These are phyloP conservation scores for Claviceps capensis DNA, from an alignment of 2,329 filamentous ascomycete species.

Conservation along the genomic window DNA sequence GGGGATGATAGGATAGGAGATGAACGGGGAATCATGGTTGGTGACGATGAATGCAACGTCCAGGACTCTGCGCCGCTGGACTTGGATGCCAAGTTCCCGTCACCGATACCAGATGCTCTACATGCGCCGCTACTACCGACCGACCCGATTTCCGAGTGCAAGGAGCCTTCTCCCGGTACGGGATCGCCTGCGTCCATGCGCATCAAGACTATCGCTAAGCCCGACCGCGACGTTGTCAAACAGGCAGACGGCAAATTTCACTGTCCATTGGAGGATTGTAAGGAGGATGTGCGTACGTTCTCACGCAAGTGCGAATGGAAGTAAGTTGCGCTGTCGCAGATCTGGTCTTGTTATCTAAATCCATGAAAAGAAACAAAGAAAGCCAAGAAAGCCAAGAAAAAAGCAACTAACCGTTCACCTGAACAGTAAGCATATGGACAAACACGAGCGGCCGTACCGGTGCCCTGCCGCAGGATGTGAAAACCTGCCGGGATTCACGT, in stretches of 20 bases:
- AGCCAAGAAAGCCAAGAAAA: neutral
- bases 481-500: slow-evolving; percentile 88
- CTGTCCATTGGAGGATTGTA: slow-evolving; percentile 60
- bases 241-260: slow-evolving; percentile 63
- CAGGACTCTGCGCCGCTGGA: slow-evolving; percentile 27
- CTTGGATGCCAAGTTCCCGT: slow-evolving; percentile 21
- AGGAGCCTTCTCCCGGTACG: slow-evolving; percentile 19
- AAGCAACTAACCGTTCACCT: slow-evolving; percentile 6
- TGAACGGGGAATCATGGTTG: slow-evolving; percentile 16
- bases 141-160: slow-evolving; percentile 20
- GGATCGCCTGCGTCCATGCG: slow-evolving; percentile 24
- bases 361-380: slow-evolving; percentile 7
- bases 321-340: slow-evolving; percentile 37
- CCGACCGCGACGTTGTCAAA: slow-evolving; percentile 41
- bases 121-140: slow-evolving; percentile 18
- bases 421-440: slow-evolving; percentile 97
- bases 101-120: slow-evolving; percentile 19
- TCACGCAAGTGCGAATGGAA: slow-evolving; percentile 86
- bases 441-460: slow-evolving; percentile 86
- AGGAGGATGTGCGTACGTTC: slow-evolving; percentile 51
- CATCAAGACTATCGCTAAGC: slow-evolving; percentile 43
- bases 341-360: neutral
- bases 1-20: neutral
- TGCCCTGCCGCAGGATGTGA: slow-evolving; percentile 73
- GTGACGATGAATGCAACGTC: slow-evolving; percentile 20